Base-by-base conservation (phyloP, 2,329 filamentous ascomycete genomes). In the Bipolaris bicolor region DNA sequence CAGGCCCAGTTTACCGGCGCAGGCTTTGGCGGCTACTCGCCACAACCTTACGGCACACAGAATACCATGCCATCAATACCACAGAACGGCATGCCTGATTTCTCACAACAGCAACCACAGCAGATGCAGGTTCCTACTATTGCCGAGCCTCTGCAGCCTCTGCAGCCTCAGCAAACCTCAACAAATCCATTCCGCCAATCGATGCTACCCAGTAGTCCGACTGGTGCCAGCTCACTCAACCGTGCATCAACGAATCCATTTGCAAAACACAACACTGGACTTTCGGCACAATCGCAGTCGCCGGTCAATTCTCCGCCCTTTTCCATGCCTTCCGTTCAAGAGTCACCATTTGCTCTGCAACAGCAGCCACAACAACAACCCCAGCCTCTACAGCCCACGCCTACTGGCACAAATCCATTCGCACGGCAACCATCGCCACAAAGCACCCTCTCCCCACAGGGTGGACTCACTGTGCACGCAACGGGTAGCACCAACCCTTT, bases 131-230 rank as follows among this genome's bases (percentile, higher is more conserved):
- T 66, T 52, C 70, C 76, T 62, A 68, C 67, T 54, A 68, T 74
- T 62, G 52, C 75, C 61, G 66, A 77, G 53, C 73, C 76, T 69
- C 80, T 76, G 22, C 82, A 82, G 57, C 83, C 82, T 16, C 75
- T 75, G 52, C 72, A 71, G 88, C 74, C 67, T 87, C 82, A 20
- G 97, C 92, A 7, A 99, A 99, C 74, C 67, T 87, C 82, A 20
- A 97, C 92, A 7, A 99, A 99, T 73, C 95, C 95, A 0, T 99
- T 99, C 85, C 86, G 95, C 40, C 90, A 92, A 72, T 97, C 94
- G 1, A 94, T 94, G 88, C 81, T 97, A 79, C 71, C 79, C 2
- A 64, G 49, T 45, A 76, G 74, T 44, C 70, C 73, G 7, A 71
- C 69, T 5, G 68, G 67, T 48, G 67, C 50, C 75, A 80, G 57